Evolutionary conservation across 2,329 filamentous ascomycete species (phyloP).

Genomic region (Pseudogymnoascus sp.): DNA sequence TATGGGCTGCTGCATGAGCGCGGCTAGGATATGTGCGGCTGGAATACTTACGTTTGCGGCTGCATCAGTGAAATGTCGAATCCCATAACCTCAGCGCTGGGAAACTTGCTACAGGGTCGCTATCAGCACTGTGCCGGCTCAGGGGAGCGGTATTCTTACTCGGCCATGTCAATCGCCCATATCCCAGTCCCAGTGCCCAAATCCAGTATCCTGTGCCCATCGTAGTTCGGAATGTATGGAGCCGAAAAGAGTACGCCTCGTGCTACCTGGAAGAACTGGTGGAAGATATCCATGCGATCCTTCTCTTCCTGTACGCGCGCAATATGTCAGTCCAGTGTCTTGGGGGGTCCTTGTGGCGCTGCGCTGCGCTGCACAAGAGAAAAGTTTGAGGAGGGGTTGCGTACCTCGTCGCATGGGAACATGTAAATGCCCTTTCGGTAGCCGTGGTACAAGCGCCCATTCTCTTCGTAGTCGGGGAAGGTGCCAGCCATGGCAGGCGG

Average conservation of each 20-base stretch:
- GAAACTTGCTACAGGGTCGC: conserved; percentile 37
- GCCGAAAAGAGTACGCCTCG: conserved; percentile 38
- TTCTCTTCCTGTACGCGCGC: conserved; percentile 49
- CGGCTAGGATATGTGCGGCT: conserved; percentile 30
- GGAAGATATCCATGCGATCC: conserved; percentile 72
- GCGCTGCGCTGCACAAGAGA: neutral
- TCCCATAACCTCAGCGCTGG: conserved; percentile 49
- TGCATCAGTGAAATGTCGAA: conserved; percentile 55
- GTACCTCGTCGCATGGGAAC: conserved; percentile 68
- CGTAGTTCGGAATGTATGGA: conserved; percentile 24
- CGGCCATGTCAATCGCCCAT: conserved; percentile 81
- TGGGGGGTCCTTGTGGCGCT: neutral
- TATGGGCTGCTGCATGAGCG: conserved; percentile 22
- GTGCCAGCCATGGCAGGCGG: conserved; percentile 19
- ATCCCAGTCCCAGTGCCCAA: conserved; percentile 84
- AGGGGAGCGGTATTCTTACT: conserved; percentile 39
- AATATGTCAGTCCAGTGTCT: conserved; percentile 11
- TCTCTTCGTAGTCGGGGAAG: conserved; percentile 44
- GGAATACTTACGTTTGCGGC: conserved; percentile 39
- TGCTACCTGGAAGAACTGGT: conserved; percentile 64
- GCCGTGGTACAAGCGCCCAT: conserved; percentile 62
- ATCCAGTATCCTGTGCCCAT: conserved; percentile 44
- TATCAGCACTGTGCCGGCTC: conserved; percentile 2
- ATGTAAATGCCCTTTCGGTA: conserved; percentile 63
- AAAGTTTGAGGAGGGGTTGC: conserved; percentile 16